phyloP scores from a whole-genome alignment of 2,329 filamentous ascomycete species.

The Talaromyces sp. region DNA sequence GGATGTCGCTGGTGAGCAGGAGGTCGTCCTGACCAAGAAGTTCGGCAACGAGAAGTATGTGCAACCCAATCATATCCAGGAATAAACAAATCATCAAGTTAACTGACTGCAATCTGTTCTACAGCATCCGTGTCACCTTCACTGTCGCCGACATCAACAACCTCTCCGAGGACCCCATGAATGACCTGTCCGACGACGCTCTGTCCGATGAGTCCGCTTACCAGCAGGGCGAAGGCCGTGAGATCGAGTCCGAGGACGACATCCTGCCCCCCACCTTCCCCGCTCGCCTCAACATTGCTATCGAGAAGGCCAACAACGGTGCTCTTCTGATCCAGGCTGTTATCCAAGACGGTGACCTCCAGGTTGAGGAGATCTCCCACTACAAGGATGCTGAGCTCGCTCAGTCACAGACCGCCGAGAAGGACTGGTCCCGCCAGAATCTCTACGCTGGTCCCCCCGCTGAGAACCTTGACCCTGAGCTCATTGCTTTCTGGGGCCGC shows the following conservation, averaged over 20 bases:
- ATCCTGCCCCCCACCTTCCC: slow-evolving; percentile 67
- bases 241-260: slow-evolving; percentile 51
- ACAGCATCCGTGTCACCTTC: slow-evolving; percentile 77
- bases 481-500: slow-evolving; percentile 87
- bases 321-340: slow-evolving; percentile 84
- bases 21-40: slow-evolving; percentile 79
- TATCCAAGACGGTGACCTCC: slow-evolving; percentile 81
- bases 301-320: slow-evolving; percentile 85
- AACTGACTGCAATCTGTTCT: neutral
- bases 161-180: slow-evolving; percentile 55
- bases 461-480: slow-evolving; percentile 90
- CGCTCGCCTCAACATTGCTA: slow-evolving; percentile 78
- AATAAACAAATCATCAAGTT: neutral
- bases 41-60: slow-evolving; percentile 88
- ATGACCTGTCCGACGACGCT: slow-evolving; percentile 59
- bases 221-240: slow-evolving; percentile 55
- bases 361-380: slow-evolving; percentile 89
- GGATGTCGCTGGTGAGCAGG: slow-evolving; percentile 82
- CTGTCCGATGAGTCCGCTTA: slow-evolving; percentile 62
- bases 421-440: slow-evolving; percentile 73
- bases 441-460: slow-evolving; percentile 92
- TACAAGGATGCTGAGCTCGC: slow-evolving; percentile 78
- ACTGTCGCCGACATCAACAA: slow-evolving; percentile 80
- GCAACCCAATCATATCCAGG: slow-evolving; percentile 29
- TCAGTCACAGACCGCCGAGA: slow-evolving; percentile 73